A percentile compares a stretch with the other conserved stretches of the same genome.
Conservation (phyloP, 1,284 basidiomycete genomes). For the Athelia sp. region DNA sequence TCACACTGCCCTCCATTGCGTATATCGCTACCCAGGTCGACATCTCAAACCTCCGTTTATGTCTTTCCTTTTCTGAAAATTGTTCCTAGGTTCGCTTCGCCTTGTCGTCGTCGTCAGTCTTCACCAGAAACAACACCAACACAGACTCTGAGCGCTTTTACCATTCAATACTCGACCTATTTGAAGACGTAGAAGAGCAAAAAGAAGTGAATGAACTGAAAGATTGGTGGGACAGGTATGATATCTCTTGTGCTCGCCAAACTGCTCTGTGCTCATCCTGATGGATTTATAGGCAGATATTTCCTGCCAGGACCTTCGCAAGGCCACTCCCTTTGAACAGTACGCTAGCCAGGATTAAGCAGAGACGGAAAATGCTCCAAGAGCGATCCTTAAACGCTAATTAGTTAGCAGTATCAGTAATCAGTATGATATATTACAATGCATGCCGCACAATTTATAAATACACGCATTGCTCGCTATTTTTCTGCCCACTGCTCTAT, state of each 20-base stretch:
- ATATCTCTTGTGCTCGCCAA: not conserved
- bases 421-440: too few relatives aligned
- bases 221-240: conserved; percentile 1
- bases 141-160: conserved; percentile 3
- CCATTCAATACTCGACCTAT: not conserved
- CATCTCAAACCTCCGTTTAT: not conserved
- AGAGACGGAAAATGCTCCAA: not conserved
- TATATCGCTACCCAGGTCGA: conserved; percentile 2
- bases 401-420: too few relatives aligned
- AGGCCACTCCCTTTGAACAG: not conserved
- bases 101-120: not conserved
- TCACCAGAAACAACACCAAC: not conserved
- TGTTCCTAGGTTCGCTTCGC: conserved; percentile 1
- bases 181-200: not conserved
- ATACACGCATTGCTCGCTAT: too few relatives aligned
- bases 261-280: not conserved
- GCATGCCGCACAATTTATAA: too few relatives aligned
- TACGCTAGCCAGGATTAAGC: not conserved
- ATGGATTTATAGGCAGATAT: not conserved
- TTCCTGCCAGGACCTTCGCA: not conserved
- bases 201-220: not conserved
- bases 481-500: too few relatives aligned
- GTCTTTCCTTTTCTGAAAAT: not conserved
- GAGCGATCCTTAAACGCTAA: too few relatives aligned
- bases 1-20: not conserved